phyloP scores from a whole-genome alignment of 2,329 filamentous ascomycete species.

The Arthrobotrys megalospora region DNA sequence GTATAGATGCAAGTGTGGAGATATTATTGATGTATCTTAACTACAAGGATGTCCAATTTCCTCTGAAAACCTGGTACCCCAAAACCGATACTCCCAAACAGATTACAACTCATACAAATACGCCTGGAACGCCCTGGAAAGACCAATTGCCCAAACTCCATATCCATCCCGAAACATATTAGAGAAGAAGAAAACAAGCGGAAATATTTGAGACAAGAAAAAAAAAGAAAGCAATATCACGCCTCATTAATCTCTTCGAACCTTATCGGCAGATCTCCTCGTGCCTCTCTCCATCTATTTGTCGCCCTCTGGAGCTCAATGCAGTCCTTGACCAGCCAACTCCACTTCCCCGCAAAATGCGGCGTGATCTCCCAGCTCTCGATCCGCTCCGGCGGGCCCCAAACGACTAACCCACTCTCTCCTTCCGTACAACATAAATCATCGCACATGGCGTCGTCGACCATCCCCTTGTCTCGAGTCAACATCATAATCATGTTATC shows the following conservation, averaged over 20 bases:
- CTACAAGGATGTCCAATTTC: slow-evolving; percentile 48
- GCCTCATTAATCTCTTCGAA: slow-evolving; percentile 54
- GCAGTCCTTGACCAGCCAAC: slow-evolving; percentile 70
- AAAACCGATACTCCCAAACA: not conserved
- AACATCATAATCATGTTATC: slow-evolving; percentile 66
- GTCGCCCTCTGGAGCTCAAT: slow-evolving; percentile 48
- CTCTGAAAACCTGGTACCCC: not conserved
- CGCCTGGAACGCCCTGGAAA: not conserved
- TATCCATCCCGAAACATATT: not conserved
- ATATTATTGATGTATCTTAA: slow-evolving; percentile 59
- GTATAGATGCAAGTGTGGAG: slow-evolving; percentile 42
- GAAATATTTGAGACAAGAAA: not conserved
- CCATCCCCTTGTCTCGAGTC: slow-evolving; percentile 59
- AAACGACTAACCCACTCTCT: slow-evolving; percentile 39
- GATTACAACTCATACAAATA: not conserved
- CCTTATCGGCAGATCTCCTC: slow-evolving; percentile 54
- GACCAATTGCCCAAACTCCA: slow-evolving; percentile 6
- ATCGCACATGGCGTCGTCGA: slow-evolving; percentile 62
- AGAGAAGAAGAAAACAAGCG: not conserved
- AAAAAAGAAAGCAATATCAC: slow-evolving; percentile 13
- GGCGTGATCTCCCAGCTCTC: slow-evolving; percentile 58
- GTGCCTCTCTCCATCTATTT: slow-evolving; percentile 56
- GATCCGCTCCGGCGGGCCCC: slow-evolving; percentile 57
- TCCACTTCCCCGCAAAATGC: slow-evolving; percentile 73
- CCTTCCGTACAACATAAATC: slow-evolving; percentile 61